A percentile compares a stretch with the other conserved stretches of the same genome.
Evolutionary conservation across 495 filamentous ascomycete species (phyloP).

Genomic region (Talaromyces adpressus): DNA sequence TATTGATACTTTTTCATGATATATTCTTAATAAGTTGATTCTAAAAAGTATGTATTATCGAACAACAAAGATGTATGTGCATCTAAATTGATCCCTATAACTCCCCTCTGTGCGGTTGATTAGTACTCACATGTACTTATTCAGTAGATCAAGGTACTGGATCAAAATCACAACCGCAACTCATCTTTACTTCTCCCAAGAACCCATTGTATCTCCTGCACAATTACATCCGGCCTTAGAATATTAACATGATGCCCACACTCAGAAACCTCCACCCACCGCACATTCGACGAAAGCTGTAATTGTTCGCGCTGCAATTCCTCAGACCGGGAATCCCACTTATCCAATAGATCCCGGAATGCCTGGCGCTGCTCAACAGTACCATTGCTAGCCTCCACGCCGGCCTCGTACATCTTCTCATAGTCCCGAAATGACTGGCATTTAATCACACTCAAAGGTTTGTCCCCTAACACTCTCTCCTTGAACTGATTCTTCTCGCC

Average conservation of each 20-base stretch:
- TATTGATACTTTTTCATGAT: not conserved
- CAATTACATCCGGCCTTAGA: constrained; percentile 39
- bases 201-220: constrained; percentile 40
- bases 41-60: not conserved
- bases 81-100: no score
- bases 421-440: constrained; percentile 25
- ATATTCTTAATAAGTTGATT: not conserved
- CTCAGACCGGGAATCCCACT: constrained; percentile 29
- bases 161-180: not conserved
- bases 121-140: no score
- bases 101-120: no score
- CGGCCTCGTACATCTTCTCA: constrained; percentile 24
- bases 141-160: not conserved
- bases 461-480: constrained; percentile 19
- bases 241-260: constrained; percentile 46
- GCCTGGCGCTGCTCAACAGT: constrained; percentile 19
- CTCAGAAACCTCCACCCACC: constrained; percentile 31
- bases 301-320: constrained; percentile 39
- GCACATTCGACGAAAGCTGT: constrained; percentile 24
- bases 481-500: constrained; percentile 26
- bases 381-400: constrained; percentile 28
- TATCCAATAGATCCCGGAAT: constrained; percentile 25
- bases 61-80: no score
- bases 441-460: constrained; percentile 33
- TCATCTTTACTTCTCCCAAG: not conserved